These are phyloP conservation scores for Aspergillus pseudonomiae DNA, from an alignment of 2,329 filamentous ascomycete species.

Conservation along the genomic window DNA sequence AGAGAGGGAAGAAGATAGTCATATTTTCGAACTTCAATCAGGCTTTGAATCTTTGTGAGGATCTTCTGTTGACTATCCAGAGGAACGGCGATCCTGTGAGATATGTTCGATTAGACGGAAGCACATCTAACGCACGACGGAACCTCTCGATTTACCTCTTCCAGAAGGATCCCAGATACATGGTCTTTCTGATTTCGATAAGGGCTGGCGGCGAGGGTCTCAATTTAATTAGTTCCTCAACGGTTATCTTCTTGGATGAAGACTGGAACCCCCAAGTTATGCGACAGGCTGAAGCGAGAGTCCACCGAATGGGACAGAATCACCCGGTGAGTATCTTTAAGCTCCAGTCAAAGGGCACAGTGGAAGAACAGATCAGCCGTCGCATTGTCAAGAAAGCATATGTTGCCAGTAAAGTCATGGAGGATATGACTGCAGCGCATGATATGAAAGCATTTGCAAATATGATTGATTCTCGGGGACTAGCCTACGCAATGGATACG, in stretches of 20 bases:
- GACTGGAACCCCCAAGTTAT: slow-evolving; percentile 60
- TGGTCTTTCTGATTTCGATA: slow-evolving; percentile 60
- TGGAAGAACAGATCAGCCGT: slow-evolving; percentile 62
- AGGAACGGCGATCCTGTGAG: slow-evolving; percentile 46
- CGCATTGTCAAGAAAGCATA: slow-evolving; percentile 65
- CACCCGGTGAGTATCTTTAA: slow-evolving; percentile 60
- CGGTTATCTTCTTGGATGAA: slow-evolving; percentile 61
- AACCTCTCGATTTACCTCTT: slow-evolving; percentile 59
- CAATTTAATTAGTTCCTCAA: slow-evolving; percentile 57
- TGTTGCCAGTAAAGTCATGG: slow-evolving; percentile 62
- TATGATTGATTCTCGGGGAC: not conserved
- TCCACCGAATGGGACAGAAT: slow-evolving; percentile 59
- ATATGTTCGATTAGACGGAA: slow-evolving; percentile 55
- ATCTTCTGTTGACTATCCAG: slow-evolving; percentile 52
- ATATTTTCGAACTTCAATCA: slow-evolving; percentile 61
- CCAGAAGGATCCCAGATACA: slow-evolving; percentile 52
- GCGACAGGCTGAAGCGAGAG: slow-evolving; percentile 57
- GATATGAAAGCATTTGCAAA: not conserved
- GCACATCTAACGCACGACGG: slow-evolving; percentile 51
- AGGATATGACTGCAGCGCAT: slow-evolving; percentile 31
- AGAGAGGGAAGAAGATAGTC: slow-evolving; percentile 48
- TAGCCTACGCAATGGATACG: not conserved
- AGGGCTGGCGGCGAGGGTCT: slow-evolving; percentile 60
- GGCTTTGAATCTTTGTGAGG: slow-evolving; percentile 56
- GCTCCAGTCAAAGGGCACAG: slow-evolving; percentile 58